Percentiles rank a stretch among this genome's conserved stretches.
phyloP scores from a whole-genome alignment of 495 filamentous ascomycete genomes.

The Umbilicaria muhlenbergii region DNA sequence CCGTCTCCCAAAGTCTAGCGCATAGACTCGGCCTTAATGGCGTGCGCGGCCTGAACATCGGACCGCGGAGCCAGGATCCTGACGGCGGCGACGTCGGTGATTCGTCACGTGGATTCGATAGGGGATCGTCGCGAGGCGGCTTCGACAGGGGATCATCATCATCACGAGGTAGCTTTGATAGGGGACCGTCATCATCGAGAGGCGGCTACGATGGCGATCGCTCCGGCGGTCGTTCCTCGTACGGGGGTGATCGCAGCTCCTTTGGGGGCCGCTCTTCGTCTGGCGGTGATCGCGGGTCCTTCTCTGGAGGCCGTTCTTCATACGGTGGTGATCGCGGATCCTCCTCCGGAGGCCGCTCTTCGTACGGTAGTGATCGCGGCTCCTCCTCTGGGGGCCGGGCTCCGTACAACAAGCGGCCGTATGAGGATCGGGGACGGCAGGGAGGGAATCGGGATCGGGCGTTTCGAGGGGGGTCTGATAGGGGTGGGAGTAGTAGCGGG shows the following conservation, averaged over 20 bases:
- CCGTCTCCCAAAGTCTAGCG: slow-evolving; percentile 26
- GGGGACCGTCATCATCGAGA: not conserved
- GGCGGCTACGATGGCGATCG: not conserved
- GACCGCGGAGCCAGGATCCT: slow-evolving; percentile 5
- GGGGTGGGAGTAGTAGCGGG: too few species aligned
- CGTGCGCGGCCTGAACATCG: slow-evolving; percentile 30
- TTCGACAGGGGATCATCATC: slow-evolving; percentile 4
- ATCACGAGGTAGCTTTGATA: slow-evolving; percentile 9
- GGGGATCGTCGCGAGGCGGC: slow-evolving; percentile 5
- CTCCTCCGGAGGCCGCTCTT: too few species aligned
- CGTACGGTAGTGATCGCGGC: too few species aligned
- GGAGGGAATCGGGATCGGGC: too few species aligned
- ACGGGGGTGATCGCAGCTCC: slow-evolving; percentile 3
- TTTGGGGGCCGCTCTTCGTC: slow-evolving; percentile 2
- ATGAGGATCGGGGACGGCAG: too few species aligned
- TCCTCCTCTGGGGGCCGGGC: too few species aligned
- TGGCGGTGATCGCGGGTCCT: slow-evolving; percentile 2
- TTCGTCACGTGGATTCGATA: slow-evolving; percentile 3
- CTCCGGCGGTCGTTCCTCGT: slow-evolving; percentile 4
- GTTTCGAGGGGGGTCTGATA: too few species aligned
- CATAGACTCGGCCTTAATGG: slow-evolving; percentile 29
- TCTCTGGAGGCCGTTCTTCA: too few species aligned
- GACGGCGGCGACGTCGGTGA: slow-evolving; percentile 1
- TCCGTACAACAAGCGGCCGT: too few species aligned
- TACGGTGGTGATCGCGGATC: too few species aligned